A percentile compares a stretch with the other conserved stretches of the same genome.
These are phyloP conservation scores for Fusarium piperis DNA, from an alignment of 2,329 filamentous ascomycete species.

Conservation along the genomic window DNA sequence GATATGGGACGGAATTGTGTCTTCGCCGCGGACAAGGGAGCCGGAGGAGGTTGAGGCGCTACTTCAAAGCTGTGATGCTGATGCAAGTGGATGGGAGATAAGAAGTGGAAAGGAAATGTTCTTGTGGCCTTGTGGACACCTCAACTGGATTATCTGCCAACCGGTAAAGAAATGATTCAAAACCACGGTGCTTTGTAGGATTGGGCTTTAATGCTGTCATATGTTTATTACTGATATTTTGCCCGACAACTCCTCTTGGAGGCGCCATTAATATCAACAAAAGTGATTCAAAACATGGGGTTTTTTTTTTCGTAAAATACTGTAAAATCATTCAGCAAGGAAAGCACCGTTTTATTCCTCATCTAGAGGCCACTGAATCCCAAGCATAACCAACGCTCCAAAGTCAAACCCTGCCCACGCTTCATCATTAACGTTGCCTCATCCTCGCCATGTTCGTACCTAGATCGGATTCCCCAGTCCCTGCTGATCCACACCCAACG, in stretches of 20 bases:
- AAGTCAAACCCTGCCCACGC: background rate
- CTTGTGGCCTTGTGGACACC: background rate
- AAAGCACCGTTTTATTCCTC: too few species aligned
- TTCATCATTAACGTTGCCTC: background rate
- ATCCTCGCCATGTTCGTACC: background rate
- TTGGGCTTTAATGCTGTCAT: too few species aligned
- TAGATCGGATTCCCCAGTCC: background rate
- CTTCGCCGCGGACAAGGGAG: background rate
- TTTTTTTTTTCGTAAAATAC: too few species aligned
- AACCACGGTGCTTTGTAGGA: too few species aligned
- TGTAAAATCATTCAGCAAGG: too few species aligned
- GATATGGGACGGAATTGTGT: background rate
- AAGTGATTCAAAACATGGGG: too few species aligned
- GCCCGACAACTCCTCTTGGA: too few species aligned
- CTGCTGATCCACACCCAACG: background rate
- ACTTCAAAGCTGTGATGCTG: background rate
- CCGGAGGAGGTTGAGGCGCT: background rate
- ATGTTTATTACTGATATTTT: too few species aligned
- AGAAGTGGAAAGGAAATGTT: background rate
- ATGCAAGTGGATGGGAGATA: background rate
- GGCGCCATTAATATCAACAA: too few species aligned
- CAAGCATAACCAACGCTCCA: background rate
- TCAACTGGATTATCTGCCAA: background rate
- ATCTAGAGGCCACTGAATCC: background rate
- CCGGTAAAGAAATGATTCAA: background rate